A percentile compares a stretch with the other conserved stretches of the same genome.
Conservation (phyloP, 2,329 filamentous ascomycete species). For the Fusarium sp. region DNA sequence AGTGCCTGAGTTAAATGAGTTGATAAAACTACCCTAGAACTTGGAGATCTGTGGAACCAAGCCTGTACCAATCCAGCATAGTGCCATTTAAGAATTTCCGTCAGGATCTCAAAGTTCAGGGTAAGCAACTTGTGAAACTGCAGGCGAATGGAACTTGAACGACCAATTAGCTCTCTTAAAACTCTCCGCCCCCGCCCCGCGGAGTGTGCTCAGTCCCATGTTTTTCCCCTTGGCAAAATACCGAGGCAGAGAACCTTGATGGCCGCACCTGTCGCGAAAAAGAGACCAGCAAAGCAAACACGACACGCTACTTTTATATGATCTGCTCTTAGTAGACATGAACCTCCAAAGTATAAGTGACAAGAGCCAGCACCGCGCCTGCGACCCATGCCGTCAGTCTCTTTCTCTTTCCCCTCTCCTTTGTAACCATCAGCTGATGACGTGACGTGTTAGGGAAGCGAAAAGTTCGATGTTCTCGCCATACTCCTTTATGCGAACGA, state of each 20-base stretch:
- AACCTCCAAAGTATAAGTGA: constrained; percentile 25
- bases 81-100: too few relatives aligned
- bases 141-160: fast-evolving
- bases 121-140: not conserved
- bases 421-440: constrained; percentile 7
- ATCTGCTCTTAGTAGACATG: constrained; percentile 19
- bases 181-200: constrained; percentile 3
- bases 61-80: too few relatives aligned
- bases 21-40: too few relatives aligned
- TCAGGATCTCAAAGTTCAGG: not conserved
- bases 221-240: constrained; percentile 1
- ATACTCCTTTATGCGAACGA: constrained; percentile 30
- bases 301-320: not conserved
- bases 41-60: too few relatives aligned
- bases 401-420: not conserved
- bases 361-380: constrained; percentile 32
- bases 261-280: constrained; percentile 17
- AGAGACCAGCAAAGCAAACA: not conserved
- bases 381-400: constrained; percentile 27
- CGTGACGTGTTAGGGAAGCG: constrained; percentile 25
- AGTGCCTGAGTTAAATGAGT: too few relatives aligned
- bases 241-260: constrained; percentile 27
- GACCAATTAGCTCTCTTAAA: not conserved
- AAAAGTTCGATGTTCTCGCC: constrained; percentile 28
- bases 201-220: not conserved